Evolutionary conservation across 2,329 filamentous ascomycete species (phyloP).

Genomic region (Colletotrichum navitas): DNA sequence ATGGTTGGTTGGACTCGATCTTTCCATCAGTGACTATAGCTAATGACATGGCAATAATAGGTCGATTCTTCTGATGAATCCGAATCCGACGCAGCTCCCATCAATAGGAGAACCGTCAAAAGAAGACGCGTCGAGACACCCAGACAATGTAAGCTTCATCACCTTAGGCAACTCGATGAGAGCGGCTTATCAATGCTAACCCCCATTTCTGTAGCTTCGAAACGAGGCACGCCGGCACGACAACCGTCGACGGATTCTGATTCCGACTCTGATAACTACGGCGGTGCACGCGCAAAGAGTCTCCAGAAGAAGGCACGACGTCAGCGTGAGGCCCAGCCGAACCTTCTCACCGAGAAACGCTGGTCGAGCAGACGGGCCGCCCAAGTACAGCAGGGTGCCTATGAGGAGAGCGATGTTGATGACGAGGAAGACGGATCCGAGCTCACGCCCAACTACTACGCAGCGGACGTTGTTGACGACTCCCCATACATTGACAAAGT

Average conservation of each 20-base stretch:
- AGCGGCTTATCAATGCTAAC: not conserved
- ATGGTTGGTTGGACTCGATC: constrained; percentile 58
- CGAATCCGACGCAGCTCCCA: constrained; percentile 76
- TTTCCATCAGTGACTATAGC: constrained; percentile 25
- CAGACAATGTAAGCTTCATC: constrained; percentile 66
- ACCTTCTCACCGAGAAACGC: constrained; percentile 82
- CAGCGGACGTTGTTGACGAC: constrained; percentile 78
- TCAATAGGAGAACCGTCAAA: constrained; percentile 71
- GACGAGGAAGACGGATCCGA: constrained; percentile 75
- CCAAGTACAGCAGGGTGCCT: constrained; percentile 73
- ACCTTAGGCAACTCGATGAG: constrained; percentile 1
- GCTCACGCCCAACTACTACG: constrained; percentile 72
- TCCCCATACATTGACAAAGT: constrained; percentile 91
- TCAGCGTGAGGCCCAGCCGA: constrained; percentile 75
- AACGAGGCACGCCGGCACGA: constrained; percentile 68
- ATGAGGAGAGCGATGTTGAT: constrained; percentile 76
- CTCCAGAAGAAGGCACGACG: constrained; percentile 82
- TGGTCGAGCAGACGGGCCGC: constrained; percentile 91
- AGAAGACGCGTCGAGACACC: constrained; percentile 77
- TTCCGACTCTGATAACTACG: constrained; percentile 83
- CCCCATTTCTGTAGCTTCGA: constrained; percentile 62
- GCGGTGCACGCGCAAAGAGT: constrained; percentile 77
- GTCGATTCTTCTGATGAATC: constrained; percentile 70
- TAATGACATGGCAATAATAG: constrained; percentile 50
- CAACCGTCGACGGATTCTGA: constrained; percentile 66